phyloP scores from a whole-genome alignment of 2,329 filamentous ascomycete genomes.

The Alternaria triticimaculans region DNA sequence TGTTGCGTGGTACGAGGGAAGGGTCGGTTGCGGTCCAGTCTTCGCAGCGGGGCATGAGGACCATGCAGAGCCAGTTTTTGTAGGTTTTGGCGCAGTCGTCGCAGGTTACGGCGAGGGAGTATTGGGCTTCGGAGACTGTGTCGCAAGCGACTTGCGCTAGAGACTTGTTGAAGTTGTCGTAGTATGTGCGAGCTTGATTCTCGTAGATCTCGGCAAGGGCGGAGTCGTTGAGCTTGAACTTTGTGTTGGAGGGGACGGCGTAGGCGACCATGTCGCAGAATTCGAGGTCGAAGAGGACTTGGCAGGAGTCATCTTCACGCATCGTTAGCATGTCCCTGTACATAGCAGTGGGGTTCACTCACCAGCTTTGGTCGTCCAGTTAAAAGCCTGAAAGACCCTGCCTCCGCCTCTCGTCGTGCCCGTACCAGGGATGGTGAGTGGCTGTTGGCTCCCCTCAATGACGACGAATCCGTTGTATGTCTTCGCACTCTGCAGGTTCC shows the following conservation, averaged over 20 bases:
- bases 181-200: conserved; percentile 71
- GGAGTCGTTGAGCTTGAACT: conserved; percentile 64
- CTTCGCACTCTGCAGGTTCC: conserved; percentile 73
- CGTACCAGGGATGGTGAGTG: conserved; percentile 50
- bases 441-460: conserved; percentile 62
- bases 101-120: conserved; percentile 82
- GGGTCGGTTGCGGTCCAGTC: conserved; percentile 69
- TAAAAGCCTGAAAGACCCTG: conserved; percentile 72
- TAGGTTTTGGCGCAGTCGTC: conserved; percentile 79
- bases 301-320: conserved; percentile 75
- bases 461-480: conserved; percentile 77
- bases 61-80: conserved; percentile 93
- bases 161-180: conserved; percentile 78
- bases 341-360: conserved; percentile 36
- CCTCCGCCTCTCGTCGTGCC: conserved; percentile 72
- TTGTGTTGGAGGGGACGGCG: conserved; percentile 82
- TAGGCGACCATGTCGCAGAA: conserved; percentile 92
- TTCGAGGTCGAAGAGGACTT: conserved; percentile 81
- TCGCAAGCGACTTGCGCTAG: conserved; percentile 88
- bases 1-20: conserved; percentile 71
- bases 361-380: conserved; percentile 82
- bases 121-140: conserved; percentile 72
- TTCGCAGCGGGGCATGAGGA: conserved; percentile 89
- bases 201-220: conserved; percentile 79
- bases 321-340: conserved; percentile 14